Evolutionary conservation across 2,329 filamentous ascomycete species (phyloP).

Genomic region (Alternaria arborescens): DNA sequence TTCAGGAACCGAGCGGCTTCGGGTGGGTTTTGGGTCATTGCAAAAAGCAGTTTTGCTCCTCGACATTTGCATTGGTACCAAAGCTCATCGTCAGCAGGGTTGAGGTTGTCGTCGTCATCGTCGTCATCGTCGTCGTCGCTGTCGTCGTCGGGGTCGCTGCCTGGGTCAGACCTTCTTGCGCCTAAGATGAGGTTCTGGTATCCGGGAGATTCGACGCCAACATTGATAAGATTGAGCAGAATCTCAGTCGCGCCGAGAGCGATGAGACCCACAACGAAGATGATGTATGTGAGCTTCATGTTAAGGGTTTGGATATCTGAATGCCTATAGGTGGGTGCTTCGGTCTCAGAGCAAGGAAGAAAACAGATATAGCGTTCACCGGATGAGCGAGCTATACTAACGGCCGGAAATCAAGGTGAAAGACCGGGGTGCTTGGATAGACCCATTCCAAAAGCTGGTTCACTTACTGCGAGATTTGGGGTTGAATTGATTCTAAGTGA

Average conservation of each 20-base stretch:
- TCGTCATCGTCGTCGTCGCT: neutral
- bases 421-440: neutral
- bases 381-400: neutral
- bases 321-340: neutral
- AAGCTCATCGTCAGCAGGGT: neutral
- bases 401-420: neutral
- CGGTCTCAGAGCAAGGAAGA: too few species aligned
- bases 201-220: neutral
- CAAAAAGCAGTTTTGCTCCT: neutral
- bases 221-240: neutral
- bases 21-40: neutral
- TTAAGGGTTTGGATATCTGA: too few species aligned
- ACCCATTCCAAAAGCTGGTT: neutral
- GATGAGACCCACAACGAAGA: neutral
- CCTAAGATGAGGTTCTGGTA: neutral
- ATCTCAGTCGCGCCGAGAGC: neutral
- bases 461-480: neutral
- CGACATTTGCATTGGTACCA: neutral
- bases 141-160: neutral
- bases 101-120: neutral
- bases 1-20: neutral
- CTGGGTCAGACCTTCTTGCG: neutral
- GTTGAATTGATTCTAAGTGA: neutral
- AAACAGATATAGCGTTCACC: neutral
- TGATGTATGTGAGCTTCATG: neutral